Percentiles rank a stretch among this genome's conserved stretches.
phyloP scores from a whole-genome alignment of 2,329 filamentous ascomycete species.

The Colletotrichum paranaense region DNA sequence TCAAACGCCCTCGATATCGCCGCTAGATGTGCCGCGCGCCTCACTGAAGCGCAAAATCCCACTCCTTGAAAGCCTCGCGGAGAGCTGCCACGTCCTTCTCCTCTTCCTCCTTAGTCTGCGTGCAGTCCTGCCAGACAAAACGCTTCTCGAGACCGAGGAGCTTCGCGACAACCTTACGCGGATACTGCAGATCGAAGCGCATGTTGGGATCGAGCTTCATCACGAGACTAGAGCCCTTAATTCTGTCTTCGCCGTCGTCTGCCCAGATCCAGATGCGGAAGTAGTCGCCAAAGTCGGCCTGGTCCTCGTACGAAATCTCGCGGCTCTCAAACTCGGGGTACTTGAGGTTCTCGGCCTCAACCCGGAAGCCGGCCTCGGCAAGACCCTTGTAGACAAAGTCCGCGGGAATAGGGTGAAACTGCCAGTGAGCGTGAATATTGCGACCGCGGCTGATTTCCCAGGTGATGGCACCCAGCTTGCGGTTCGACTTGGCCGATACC shows the following conservation, averaged over 20 bases:
- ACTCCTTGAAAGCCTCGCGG: slow-evolving; percentile 83
- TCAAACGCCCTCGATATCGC: no score
- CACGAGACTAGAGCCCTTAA: slow-evolving; percentile 76
- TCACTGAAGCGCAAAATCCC: slow-evolving; percentile 77
- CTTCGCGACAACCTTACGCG: slow-evolving; percentile 87
- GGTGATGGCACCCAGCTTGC: slow-evolving; percentile 82
- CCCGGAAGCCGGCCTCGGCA: slow-evolving; percentile 88
- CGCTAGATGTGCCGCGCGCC: no score
- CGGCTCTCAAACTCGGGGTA: slow-evolving; percentile 63
- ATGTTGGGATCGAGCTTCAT: slow-evolving; percentile 78
- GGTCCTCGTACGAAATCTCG: slow-evolving; percentile 62
- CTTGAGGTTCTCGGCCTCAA: slow-evolving; percentile 82
- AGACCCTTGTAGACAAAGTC: slow-evolving; percentile 77
- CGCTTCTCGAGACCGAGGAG: slow-evolving; percentile 82
- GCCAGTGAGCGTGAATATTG: slow-evolving; percentile 94
- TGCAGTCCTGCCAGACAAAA: slow-evolving; percentile 87
- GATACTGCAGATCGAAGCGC: slow-evolving; percentile 92
- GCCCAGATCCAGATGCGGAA: slow-evolving; percentile 87
- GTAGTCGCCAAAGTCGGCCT: slow-evolving; percentile 70
- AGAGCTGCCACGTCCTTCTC: slow-evolving; percentile 81
- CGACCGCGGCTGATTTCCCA: slow-evolving; percentile 89
- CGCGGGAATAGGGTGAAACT: slow-evolving; percentile 82
- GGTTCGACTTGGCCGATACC: slow-evolving; percentile 67
- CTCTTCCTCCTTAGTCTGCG: slow-evolving; percentile 83
- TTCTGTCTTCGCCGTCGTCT: slow-evolving; percentile 62